Evolutionary conservation across 352 stramenopile species (phyloP), one percentile per base, ranked within the genome.

Genomic region (Phytopythium boreale): DNA sequence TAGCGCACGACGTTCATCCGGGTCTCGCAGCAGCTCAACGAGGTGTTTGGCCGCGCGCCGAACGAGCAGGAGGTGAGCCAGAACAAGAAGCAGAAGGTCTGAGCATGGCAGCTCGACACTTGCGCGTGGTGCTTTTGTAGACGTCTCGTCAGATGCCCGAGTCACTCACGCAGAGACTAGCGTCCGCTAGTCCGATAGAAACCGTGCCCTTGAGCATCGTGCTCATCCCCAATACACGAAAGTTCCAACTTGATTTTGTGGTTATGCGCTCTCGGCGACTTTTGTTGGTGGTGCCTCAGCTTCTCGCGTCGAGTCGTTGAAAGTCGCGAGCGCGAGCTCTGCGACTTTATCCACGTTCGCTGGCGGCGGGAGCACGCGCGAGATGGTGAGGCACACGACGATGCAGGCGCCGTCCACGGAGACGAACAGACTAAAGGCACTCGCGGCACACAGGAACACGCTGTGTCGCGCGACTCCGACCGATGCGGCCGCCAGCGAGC

Each of bases 1-100:
- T 27, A 87, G 87, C 82, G 93, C 53, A 98, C 92, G 39, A 98
- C 93, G 24, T 98, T 98, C 62, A 96, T 98, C 59, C 84, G 92
- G 36, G 90, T 97, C 14, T 95, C 89, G 1, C 91, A 98, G 75
- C 89, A 97, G 68, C 69, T 98, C 22, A 98, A 98, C 67, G 85
- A 95, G 60, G 84, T 98, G 12, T 97, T 96, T 69, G 88, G 88
- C 41, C 86, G 79, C 29, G 84, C 84, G 36, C 82, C 82, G 4
- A 93, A 93, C 56, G 84, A 93, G 67, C 79, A 89, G 64, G 82
- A 93, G 70, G 69, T 87, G 50, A 50, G 59, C 37, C 51, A 75
- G 20, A 66, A 60, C n/a, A 89, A 89, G 70, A 86, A 85, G 57
- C 80, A 89, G 66, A 89, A 89, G 71, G 20, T 46, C 14, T 53